phyloP scores from a whole-genome alignment of 176 grass and related monocot genomes.

The Lolium perenne region DNA sequence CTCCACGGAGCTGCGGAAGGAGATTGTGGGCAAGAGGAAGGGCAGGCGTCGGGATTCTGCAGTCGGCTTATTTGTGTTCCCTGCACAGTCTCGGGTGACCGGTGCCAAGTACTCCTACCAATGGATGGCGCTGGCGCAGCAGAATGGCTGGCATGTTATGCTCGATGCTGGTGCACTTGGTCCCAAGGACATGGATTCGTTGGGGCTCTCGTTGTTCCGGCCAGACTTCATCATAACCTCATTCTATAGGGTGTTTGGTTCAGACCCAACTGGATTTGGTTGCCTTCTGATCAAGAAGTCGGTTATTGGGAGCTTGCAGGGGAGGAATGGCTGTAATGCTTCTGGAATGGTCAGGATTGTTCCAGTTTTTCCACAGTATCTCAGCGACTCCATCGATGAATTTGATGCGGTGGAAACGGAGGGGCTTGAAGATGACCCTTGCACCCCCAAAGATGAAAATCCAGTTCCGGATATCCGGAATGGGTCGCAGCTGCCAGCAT shows the following conservation, averaged over 20 bases:
- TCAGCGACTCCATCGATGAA: conserved; percentile 92
- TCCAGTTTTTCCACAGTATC: conserved; percentile 94
- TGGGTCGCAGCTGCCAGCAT: conserved; percentile 80
- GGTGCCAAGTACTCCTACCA: conserved; percentile 99
- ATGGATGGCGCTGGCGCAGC: conserved; percentile 98
- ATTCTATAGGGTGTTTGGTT: conserved; percentile 93
- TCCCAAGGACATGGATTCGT: conserved; percentile 98
- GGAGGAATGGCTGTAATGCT: conserved; percentile 78
- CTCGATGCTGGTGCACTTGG: conserved; percentile 95
- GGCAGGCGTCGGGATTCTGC: conserved; percentile 70
- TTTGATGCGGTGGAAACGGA: conserved; percentile 75
- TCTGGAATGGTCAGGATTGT: conserved; percentile 95
- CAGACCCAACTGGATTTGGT: conserved; percentile 95
- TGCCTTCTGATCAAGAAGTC: conserved; percentile 99
- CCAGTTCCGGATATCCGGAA: conserved; percentile 44
- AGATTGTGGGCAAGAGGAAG: conserved; percentile 82
- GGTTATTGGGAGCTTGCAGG: conserved; percentile 90
- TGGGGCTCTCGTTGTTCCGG: conserved; percentile 89
- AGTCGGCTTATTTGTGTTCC: conserved; percentile 90
- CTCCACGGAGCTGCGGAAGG: conserved; percentile 86
- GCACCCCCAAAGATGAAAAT: conserved; percentile 60
- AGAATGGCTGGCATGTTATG: conserved; percentile 99
- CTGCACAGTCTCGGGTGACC: conserved; percentile 92
- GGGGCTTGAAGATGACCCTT: conserved; percentile 68
- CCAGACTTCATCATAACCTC: conserved; percentile 99